Percentiles rank a stretch among this genome's conserved stretches.
Conservation (phyloP, 116 monocot genomes). For the Cymodocea nodosa region DNA sequence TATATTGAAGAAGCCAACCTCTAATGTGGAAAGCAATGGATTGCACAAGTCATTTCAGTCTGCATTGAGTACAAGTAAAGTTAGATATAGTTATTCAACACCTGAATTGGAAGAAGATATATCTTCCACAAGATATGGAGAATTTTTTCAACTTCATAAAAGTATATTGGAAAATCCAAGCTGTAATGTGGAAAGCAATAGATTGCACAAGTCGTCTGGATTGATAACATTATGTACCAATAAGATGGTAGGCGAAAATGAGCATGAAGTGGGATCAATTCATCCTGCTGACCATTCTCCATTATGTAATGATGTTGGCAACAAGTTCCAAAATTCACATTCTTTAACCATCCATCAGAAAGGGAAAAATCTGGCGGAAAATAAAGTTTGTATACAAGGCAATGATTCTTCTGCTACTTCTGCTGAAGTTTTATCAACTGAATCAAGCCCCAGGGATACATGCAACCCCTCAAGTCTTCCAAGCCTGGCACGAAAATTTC, state of each 20-base stretch:
- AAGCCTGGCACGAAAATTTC: conserved; percentile 44
- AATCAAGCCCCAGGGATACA: conserved; percentile 15
- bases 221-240: not conserved
- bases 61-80: not conserved
- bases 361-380: conserved; percentile 5
- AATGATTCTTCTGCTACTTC: conserved; percentile 1
- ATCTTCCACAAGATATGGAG: not conserved
- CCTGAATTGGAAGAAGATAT: not conserved
- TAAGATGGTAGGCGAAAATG: not conserved
- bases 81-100: not conserved
- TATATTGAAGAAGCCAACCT: conserved; percentile 1
- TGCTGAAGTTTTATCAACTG: conserved; percentile 13
- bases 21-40: not conserved
- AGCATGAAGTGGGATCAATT: not conserved
- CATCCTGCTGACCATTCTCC: not conserved
- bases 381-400: not conserved
- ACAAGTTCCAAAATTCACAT: conserved; percentile 7
- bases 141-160: conserved; percentile 1
- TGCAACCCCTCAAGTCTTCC: conserved; percentile 38
- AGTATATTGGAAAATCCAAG: conserved; percentile 1
- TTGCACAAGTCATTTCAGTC: not conserved
- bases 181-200: not conserved
- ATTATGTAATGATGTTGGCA: conserved; percentile 4
- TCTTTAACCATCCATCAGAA: not conserved
- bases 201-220: not conserved